Evolutionary conservation across 1,139 yeast species (phyloP).

Genomic region (Zygotorulaspora mrakii): DNA sequence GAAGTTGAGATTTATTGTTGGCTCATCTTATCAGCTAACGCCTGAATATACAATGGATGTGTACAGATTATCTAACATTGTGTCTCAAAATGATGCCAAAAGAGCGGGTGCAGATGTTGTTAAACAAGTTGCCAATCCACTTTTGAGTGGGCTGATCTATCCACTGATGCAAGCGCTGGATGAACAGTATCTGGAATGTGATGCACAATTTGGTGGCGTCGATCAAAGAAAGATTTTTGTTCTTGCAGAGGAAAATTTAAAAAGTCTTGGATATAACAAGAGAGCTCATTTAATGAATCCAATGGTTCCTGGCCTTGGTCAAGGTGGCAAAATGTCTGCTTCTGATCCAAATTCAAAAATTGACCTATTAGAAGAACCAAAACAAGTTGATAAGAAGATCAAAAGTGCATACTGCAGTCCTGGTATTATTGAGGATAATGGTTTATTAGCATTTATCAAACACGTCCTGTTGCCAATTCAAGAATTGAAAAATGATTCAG

Average conservation of each 20-base stretch:
- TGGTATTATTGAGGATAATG: slow-evolving; percentile 88
- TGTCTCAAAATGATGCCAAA: slow-evolving; percentile 92
- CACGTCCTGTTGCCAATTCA: slow-evolving; percentile 82
- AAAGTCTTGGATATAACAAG: slow-evolving; percentile 84
- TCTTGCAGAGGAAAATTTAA: slow-evolving; percentile 92
- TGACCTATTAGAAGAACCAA: slow-evolving; percentile 86
- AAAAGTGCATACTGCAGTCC: slow-evolving; percentile 94
- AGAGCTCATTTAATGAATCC: slow-evolving; percentile 98
- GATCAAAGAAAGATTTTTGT: slow-evolving; percentile 98
- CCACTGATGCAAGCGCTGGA: slow-evolving; percentile 99
- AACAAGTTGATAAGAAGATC: slow-evolving; percentile 82
- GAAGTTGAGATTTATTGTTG: slow-evolving; percentile 74
- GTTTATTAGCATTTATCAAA: slow-evolving; percentile 80
- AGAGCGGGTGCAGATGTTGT: slow-evolving; percentile 99
- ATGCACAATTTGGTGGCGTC: slow-evolving; percentile 97
- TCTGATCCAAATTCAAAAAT: slow-evolving; percentile 98
- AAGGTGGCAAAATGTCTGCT: slow-evolving; percentile 99
- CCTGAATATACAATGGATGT: slow-evolving; percentile 83
- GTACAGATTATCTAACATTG: slow-evolving; percentile 75
- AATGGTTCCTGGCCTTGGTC: slow-evolving; percentile 96
- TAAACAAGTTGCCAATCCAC: slow-evolving; percentile 92
- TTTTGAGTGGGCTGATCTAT: slow-evolving; percentile 88
- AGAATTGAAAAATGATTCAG: slow-evolving; percentile 59
- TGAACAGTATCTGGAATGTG: slow-evolving; percentile 84
- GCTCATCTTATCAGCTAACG: slow-evolving; percentile 80